Base-by-base conservation (phyloP, 1,139 yeast species). In the Blastobotrys indianensis region DNA sequence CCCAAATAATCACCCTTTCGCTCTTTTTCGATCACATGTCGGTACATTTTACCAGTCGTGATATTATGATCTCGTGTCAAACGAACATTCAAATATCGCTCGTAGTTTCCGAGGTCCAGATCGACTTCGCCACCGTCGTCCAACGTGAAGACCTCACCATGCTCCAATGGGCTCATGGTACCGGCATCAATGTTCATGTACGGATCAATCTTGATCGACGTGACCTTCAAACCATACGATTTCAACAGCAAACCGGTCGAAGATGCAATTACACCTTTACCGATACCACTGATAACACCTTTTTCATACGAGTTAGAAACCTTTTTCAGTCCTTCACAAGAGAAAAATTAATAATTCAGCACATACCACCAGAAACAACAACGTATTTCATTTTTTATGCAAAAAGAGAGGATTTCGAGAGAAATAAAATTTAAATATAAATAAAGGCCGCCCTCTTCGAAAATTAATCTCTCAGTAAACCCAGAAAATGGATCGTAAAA, bases 41-140 rank as follows among this genome's bases (percentile, higher is more conserved):
- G 84, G 70, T 92, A 92, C 56, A 92, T 87, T 67, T 92, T 92
- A 67, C 99, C 99, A 33, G 99, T 92, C 55, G 99, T 92, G 65
- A 92, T 90, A 71, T 92, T 92, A 71, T 92, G 97, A 67, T 87
- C 94, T 60, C 75, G 81, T 44, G 97, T 92, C 64, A 92, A 77
- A 37, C 97, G 87, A 58, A 90, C 85, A 67, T 90, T 90, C 59
- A 92, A 75, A 69, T 94, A 92, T 64, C 99, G 82, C 73, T 92
- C 99, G 68, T 92, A 92, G 72, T 92, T 92, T 67, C 99, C 99
- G 58, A 92, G 75, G 71, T 92, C 99, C 65, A 92, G 77, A 70
- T 92, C 99, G 44, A 92, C 96, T 69, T 92, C 98, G 58, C 98
- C 99, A 68, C 99, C 99, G 66, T 92, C 99, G 66, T 92, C 85